These are phyloP conservation scores for Monosporozyma servazzii DNA, from an alignment of 805 yeast species.

Conservation along the genomic window DNA sequence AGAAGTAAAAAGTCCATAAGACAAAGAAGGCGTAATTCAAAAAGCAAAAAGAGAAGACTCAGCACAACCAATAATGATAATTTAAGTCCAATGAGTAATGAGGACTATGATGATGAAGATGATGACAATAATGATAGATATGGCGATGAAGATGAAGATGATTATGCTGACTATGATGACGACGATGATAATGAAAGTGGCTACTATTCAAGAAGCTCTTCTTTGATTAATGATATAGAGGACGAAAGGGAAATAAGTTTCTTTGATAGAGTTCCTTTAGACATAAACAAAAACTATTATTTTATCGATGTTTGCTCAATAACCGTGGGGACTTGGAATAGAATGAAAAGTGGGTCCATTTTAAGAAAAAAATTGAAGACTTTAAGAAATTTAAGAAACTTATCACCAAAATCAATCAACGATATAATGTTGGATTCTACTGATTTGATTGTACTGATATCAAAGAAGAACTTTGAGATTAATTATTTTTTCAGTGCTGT, in stretches of 20 bases:
- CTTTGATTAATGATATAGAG: not conserved
- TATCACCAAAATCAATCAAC: conserved; percentile 59
- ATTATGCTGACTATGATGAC: conserved; percentile 3
- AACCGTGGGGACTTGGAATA: conserved; percentile 74
- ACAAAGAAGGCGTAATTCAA: conserved; percentile 1
- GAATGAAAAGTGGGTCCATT: conserved; percentile 57
- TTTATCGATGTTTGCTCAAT: conserved; percentile 60
- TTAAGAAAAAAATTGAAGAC: conserved; percentile 29
- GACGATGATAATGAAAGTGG: not conserved
- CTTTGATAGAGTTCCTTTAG: conserved; percentile 41
- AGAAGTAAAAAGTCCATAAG: conserved; percentile 1
- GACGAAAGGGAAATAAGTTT: conserved; percentile 6
- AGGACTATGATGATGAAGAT: not conserved
- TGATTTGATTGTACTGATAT: conserved; percentile 60
- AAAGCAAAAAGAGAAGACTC: conserved; percentile 1
- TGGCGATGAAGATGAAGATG: conserved; percentile 7
- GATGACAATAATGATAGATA: not conserved
- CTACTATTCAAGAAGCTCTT: not conserved
- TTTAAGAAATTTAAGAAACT: conserved; percentile 43
- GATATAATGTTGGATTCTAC: conserved; percentile 54
- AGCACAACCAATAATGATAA: not conserved
- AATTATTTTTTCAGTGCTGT: conserved; percentile 73
- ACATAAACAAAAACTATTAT: conserved; percentile 55
- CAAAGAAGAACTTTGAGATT: conserved; percentile 61
- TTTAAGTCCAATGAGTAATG: not conserved